Evolutionary conservation across 2,329 filamentous ascomycete genomes (phyloP).

Genomic region (Pseudocercospora fijiensis): DNA sequence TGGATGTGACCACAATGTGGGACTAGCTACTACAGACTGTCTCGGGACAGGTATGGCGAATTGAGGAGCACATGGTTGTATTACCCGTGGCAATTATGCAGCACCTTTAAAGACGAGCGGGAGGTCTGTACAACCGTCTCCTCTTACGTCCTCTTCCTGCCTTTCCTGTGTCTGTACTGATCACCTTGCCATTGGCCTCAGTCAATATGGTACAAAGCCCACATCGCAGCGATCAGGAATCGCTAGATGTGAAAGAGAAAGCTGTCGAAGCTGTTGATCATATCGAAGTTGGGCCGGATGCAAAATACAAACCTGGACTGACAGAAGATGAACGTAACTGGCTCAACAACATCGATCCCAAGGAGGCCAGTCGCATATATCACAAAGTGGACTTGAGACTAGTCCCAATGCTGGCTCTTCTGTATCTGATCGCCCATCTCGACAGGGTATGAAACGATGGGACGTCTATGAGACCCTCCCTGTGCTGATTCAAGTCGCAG

Average conservation of each 20-base stretch:
- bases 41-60: not conserved
- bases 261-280: slow-evolving; percentile 22
- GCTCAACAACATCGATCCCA: slow-evolving; percentile 25
- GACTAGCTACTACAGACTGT: not conserved
- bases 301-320: slow-evolving; percentile 23
- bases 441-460: slow-evolving; percentile 31
- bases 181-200: not conserved
- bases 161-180: not conserved
- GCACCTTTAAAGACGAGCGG: not conserved
- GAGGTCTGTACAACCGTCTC: not conserved
- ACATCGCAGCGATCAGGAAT: slow-evolving; percentile 10
- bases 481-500: slow-evolving; percentile 23
- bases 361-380: slow-evolving; percentile 41
- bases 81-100: not conserved
- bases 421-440: slow-evolving; percentile 49
- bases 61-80: not conserved
- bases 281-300: slow-evolving; percentile 15
- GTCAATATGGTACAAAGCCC: slow-evolving; percentile 13
- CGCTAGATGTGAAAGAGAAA: slow-evolving; percentile 21
- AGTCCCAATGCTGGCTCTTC: slow-evolving; percentile 36
- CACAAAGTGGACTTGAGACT: slow-evolving; percentile 31
- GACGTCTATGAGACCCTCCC: not conserved
- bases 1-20: not conserved
- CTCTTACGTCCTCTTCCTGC: not conserved
- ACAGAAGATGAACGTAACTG: slow-evolving; percentile 27